phyloP scores from a whole-genome alignment of 768 basidiomycete species.

The Pleurotus giganteus region DNA sequence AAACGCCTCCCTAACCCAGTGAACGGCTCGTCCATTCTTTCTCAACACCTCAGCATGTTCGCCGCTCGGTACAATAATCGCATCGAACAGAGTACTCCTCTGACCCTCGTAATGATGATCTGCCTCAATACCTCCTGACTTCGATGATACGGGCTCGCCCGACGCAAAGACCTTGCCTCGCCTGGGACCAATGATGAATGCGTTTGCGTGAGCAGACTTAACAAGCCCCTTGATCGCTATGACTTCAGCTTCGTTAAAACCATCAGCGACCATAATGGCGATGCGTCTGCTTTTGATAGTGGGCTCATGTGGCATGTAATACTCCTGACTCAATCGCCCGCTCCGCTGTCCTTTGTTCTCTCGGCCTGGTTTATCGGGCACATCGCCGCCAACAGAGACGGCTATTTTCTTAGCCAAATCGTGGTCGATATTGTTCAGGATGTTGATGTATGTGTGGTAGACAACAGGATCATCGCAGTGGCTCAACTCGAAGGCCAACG shows the following conservation, averaged over 20 bases:
- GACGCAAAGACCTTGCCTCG: conserved; percentile 51
- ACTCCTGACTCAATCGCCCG: conserved; percentile 56
- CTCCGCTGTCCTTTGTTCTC: conserved; percentile 59
- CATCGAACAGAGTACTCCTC: conserved; percentile 84
- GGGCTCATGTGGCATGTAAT: conserved; percentile 52
- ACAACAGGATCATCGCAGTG: conserved; percentile 79
- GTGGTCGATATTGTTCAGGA: conserved; percentile 72
- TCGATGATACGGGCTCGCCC: conserved; percentile 20
- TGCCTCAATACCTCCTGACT: conserved; percentile 37
- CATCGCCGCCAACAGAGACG: conserved; percentile 54
- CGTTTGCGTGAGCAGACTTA: conserved; percentile 49
- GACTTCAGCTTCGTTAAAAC: conserved; percentile 64
- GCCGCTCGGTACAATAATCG: conserved; percentile 76
- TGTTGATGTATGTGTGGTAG: conserved; percentile 61
- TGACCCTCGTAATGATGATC: conserved; percentile 78
- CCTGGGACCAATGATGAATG: conserved; percentile 65
- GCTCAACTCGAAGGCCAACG: conserved; percentile 79
- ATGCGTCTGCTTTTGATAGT: conserved; percentile 68
- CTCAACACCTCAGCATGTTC: conserved; percentile 55
- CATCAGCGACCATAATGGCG: conserved; percentile 74
- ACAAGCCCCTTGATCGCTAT: conserved; percentile 55
- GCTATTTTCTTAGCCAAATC: conserved; percentile 72
- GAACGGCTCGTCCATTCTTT: conserved; percentile 68
- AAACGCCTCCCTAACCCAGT: conserved; percentile 84
- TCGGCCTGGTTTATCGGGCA: conserved; percentile 50